phyloP scores from a whole-genome alignment of 2,329 filamentous ascomycete genomes.

The Alternaria infectoria region DNA sequence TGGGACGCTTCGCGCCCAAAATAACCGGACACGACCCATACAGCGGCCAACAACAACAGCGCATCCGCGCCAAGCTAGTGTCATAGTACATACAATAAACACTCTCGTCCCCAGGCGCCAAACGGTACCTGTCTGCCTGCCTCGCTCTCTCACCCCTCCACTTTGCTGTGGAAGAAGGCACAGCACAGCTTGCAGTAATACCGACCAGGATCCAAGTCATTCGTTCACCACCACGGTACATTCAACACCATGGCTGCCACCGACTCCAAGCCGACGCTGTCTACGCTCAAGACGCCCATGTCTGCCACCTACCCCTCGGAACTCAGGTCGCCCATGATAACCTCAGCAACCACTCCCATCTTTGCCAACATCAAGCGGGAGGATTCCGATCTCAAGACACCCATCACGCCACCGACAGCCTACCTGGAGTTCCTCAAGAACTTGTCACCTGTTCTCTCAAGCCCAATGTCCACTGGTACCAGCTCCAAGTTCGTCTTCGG shows the following conservation, averaged over 20 bases:
- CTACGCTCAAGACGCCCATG: conserved; percentile 61
- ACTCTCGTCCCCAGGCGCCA: conserved; percentile 34
- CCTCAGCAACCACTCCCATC: conserved; percentile 52
- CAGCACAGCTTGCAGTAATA: conserved; percentile 27
- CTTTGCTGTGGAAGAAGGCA: conserved; percentile 36
- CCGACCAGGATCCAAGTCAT: conserved; percentile 34
- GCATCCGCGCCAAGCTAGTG: conserved; percentile 35
- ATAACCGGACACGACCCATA: conserved; percentile 33
- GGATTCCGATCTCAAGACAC: conserved; percentile 70
- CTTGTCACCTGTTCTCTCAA: conserved; percentile 73
- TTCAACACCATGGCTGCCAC: conserved; percentile 47
- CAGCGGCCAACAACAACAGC: conserved; percentile 43
- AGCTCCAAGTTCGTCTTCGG: conserved; percentile 59
- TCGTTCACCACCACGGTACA: conserved; percentile 29
- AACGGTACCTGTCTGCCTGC: conserved; percentile 33
- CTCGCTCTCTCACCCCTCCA: conserved; percentile 35
- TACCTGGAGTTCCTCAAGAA: conserved; percentile 94
- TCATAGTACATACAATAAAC: conserved; percentile 42
- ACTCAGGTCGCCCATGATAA: conserved; percentile 69
- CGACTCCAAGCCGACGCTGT: conserved; percentile 50
- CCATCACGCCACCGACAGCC: conserved; percentile 86
- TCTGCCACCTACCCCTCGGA: conserved; percentile 64
- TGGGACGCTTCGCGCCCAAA: conserved; percentile 35
- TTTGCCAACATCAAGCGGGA: conserved; percentile 69
- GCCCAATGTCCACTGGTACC: conserved; percentile 67